Base-by-base conservation (phyloP, 2,329 filamentous ascomycete species). In the Zelopaecilomyces penicillatus region DNA sequence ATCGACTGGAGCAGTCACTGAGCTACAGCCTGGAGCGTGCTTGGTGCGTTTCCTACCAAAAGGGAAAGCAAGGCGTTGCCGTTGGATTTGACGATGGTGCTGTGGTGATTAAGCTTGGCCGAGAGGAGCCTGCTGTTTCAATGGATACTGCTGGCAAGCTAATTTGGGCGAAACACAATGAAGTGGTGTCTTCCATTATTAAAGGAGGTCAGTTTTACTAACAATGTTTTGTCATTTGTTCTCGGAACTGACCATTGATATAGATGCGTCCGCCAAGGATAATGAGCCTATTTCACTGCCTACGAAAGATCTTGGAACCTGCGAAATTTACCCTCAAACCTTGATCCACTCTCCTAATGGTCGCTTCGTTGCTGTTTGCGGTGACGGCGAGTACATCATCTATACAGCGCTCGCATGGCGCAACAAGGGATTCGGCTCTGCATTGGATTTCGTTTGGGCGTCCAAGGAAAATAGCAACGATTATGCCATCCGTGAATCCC, bases 401-500 rank as follows among this genome's bases (percentile, higher is more conserved):
- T 97, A 97, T 71, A 97, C 93, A 29, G 90, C 93, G 45, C 76
- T 97, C 47, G 91, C 91, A 3, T 95, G 94, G 78, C 83, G 93
- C 62, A 97, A 98, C 69, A 96, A 97, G 71, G 89, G 89, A 4
- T 98, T 98, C 59, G 93, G 93, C 26, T 90, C 87, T 35, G 93
- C 91, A 5, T 71, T 97, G 42, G 93, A 98, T 67, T 98, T 98
- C 64, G 90, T 87, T 8, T 98, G 93, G 93, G 91, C 85, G 0
- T 87, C 87, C 37, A 96, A 95, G 67, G 91, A 96, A 47, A 95
- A 96, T 68, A 95, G 88, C 70, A 97, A 96, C 65, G 93, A 98
- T 64, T 97, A 95, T 61, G 93, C 93, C 34, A 97, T 98, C 56
- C 84, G 93, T 32, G 93, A 98, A 67, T 96, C 90, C 4, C 70